Evolutionary conservation across 225 moss, liverwort and hornwort genomes (phyloP).

Genomic region (Polytrichum formosum): DNA sequence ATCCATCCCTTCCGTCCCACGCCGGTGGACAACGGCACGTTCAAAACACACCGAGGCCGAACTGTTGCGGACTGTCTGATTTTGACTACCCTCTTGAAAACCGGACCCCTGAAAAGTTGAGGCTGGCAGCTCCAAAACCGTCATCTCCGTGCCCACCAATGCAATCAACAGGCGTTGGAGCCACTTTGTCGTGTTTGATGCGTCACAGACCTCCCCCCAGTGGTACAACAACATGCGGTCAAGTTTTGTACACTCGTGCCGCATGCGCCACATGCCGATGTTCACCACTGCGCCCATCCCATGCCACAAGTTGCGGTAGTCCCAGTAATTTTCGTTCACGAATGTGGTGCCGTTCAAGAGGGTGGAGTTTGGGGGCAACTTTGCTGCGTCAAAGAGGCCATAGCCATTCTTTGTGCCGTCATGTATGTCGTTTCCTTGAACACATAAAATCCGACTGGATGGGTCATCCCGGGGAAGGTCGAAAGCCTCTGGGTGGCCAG

Average conservation of each 20-base stretch:
- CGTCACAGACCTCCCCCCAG: slow-evolving; percentile 37
- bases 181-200: slow-evolving; percentile 31
- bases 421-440: slow-evolving; percentile 20
- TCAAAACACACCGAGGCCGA: slow-evolving; percentile 38
- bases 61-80: neutral
- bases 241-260: slow-evolving; percentile 24
- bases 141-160: slow-evolving; percentile 21
- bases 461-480: slow-evolving; percentile 34
- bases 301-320: slow-evolving; percentile 53
- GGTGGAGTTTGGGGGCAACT: slow-evolving; percentile 23
- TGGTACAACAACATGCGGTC: slow-evolving; percentile 43
- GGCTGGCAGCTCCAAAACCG: no score
- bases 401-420: slow-evolving; percentile 47
- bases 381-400: slow-evolving; percentile 31
- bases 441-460: slow-evolving; percentile 27
- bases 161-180: slow-evolving; percentile 36
- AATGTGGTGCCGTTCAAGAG: slow-evolving; percentile 38
- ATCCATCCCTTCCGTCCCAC: slow-evolving; percentile 38
- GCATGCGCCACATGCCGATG: slow-evolving; percentile 27
- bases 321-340: slow-evolving; percentile 45
- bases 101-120: slow-evolving; percentile 6
- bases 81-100: slow-evolving; percentile 5
- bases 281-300: slow-evolving; percentile 34
- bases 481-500: slow-evolving; percentile 20
- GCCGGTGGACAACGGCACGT: slow-evolving; percentile 41